These are phyloP conservation scores for Pleurotus sapidus DNA, from an alignment of 768 basidiomycete genomes.

Conservation along the genomic window DNA sequence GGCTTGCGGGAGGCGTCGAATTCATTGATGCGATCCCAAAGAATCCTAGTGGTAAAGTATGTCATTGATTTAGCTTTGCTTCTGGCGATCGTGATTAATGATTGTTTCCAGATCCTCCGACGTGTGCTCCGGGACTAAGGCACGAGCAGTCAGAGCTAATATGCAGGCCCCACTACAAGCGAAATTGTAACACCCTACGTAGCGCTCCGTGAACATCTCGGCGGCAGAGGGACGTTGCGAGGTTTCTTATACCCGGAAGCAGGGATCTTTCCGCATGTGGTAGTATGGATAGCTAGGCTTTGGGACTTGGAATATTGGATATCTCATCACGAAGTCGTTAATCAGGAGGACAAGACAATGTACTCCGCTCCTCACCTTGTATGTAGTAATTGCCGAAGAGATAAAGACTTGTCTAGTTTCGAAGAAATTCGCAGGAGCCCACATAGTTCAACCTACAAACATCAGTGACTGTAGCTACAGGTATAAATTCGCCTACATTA, in stretches of 20 bases:
- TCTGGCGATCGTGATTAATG: not conserved
- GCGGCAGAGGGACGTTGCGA: too few relatives aligned
- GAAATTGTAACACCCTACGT: not conserved
- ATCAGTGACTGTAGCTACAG: not conserved
- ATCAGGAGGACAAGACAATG: not conserved
- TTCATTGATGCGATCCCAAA: constrained; percentile 64
- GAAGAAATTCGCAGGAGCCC: not conserved
- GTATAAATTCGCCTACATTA: not conserved
- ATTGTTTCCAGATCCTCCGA: constrained; percentile 31
- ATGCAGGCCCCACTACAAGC: not conserved
- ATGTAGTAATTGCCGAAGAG: not conserved
- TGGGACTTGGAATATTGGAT: not conserved
- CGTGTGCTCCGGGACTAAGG: constrained; percentile 53
- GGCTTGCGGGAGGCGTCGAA: constrained; percentile 57
- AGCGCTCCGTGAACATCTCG: not conserved
- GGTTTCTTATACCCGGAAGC: not conserved
- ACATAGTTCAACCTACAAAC: not conserved
- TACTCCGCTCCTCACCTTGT: not conserved
- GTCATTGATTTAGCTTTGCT: constrained; percentile 13
- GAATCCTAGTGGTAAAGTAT: constrained; percentile 69
- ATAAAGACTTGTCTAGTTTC: not conserved
- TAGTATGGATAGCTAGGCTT: not conserved
- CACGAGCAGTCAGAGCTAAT: constrained; percentile 13
- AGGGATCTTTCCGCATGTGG: not conserved
- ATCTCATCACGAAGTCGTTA: not conserved